Evolutionary conservation across 177 flowering plant genomes (phyloP).

Genomic region (Vitis hybrid): DNA sequence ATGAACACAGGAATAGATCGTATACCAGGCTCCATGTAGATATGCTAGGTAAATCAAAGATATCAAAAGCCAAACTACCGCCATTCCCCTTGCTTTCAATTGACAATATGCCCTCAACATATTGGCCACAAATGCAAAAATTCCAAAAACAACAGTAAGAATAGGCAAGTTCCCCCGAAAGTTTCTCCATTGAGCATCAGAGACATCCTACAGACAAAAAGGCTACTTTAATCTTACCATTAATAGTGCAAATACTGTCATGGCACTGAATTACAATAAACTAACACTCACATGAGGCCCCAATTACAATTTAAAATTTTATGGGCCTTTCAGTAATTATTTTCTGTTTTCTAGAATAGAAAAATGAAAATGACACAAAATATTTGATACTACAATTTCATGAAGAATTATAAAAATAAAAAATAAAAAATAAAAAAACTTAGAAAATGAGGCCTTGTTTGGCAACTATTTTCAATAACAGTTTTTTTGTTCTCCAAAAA

Average conservation of each 20-base stretch:
- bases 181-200: conserved; percentile 96
- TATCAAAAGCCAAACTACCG: conserved; percentile 70
- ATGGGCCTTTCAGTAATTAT: no score
- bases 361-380: no score
- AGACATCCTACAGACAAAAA: conserved; percentile 58
- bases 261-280: neutral
- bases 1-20: neutral
- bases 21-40: conserved; percentile 92
- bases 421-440: no score
- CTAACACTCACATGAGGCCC: neutral
- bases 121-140: conserved; percentile 57
- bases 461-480: no score
- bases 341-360: no score
- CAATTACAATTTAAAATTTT: no score
- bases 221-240: neutral
- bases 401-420: no score
- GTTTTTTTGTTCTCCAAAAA: no score
- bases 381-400: no score
- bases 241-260: neutral
- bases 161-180: conserved; percentile 80
- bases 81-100: conserved; percentile 73
- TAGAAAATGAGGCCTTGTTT: no score
- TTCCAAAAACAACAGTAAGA: conserved; percentile 65
- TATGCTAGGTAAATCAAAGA: conserved; percentile 68
- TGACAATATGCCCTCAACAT: conserved; percentile 31